phyloP scores from a whole-genome alignment of 2,329 filamentous ascomycete species.

The Hymenoscyphus linearis region DNA sequence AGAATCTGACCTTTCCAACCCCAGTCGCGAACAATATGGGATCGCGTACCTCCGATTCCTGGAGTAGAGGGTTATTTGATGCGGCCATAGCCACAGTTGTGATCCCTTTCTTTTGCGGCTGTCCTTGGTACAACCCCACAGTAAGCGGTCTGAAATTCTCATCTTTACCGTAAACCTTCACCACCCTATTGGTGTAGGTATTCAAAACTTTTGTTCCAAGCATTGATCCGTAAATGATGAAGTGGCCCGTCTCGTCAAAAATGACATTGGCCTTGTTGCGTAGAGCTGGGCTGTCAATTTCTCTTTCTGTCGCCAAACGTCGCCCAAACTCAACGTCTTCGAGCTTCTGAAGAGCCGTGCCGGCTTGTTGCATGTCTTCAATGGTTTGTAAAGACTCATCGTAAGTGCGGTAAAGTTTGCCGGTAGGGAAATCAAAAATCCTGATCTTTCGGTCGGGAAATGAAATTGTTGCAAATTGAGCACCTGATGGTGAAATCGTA shows the following conservation, averaged over 20 bases:
- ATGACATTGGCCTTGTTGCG: slow-evolving; percentile 75
- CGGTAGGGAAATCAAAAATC: slow-evolving; percentile 86
- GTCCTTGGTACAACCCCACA: slow-evolving; percentile 85
- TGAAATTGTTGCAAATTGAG: slow-evolving; percentile 83
- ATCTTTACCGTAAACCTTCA: slow-evolving; percentile 85
- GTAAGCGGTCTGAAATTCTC: slow-evolving; percentile 82
- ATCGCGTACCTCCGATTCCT: slow-evolving; percentile 85
- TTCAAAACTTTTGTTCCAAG: slow-evolving; percentile 93
- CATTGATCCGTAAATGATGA: slow-evolving; percentile 90
- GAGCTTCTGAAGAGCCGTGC: slow-evolving; percentile 71
- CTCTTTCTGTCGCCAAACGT: slow-evolving; percentile 77
- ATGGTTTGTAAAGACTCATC: slow-evolving; percentile 89
- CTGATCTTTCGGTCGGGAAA: slow-evolving; percentile 91
- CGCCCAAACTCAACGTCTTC: slow-evolving; percentile 91
- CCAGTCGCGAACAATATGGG: slow-evolving; percentile 83
- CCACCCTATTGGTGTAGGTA: slow-evolving; percentile 86
- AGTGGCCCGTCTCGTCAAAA: slow-evolving; percentile 95
- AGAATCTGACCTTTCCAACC: slow-evolving; percentile 85
- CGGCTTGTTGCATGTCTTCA: slow-evolving; percentile 94
- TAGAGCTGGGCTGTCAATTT: slow-evolving; percentile 67
- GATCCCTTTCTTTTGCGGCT: slow-evolving; percentile 87
- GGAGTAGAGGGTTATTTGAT: slow-evolving; percentile 84
- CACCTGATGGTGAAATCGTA: slow-evolving; percentile 78
- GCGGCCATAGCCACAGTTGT: slow-evolving; percentile 97
- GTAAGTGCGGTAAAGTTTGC: slow-evolving; percentile 85